Percentiles rank a stretch among this genome's conserved stretches.
Conservation (phyloP, 305 asterid species). For the Stenogyne calaminthoides region DNA sequence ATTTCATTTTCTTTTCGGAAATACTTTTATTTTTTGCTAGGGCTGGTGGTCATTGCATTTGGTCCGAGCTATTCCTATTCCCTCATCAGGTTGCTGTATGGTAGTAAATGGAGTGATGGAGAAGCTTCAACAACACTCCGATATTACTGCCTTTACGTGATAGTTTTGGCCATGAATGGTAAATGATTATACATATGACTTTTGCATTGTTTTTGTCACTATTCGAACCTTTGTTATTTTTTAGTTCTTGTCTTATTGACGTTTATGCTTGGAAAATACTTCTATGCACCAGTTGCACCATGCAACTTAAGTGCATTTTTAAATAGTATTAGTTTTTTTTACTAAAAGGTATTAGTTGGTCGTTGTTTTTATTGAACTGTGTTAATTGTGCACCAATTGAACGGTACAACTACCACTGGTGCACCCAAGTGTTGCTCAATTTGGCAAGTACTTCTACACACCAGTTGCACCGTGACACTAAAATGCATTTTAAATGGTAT, state of each 20-base stretch:
- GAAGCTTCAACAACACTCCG: conserved; percentile 89
- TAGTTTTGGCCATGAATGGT: conserved; percentile 95
- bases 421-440: too few relatives aligned
- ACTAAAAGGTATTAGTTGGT: too few relatives aligned
- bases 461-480: too few relatives aligned
- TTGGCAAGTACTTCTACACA: too few relatives aligned
- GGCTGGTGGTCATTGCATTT: conserved; percentile 80
- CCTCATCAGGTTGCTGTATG: conserved; percentile 79
- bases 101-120: conserved; percentile 97
- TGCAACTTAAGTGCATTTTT: too few relatives aligned
- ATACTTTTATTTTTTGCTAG: conserved; percentile 38
- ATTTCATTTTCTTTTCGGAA: conserved; percentile 20
- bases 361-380: too few relatives aligned
- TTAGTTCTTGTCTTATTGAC: background rate
- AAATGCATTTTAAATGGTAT: too few relatives aligned
- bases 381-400: too few relatives aligned
- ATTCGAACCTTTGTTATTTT: background rate
- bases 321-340: too few relatives aligned
- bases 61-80: conserved; percentile 99
- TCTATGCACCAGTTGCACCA: too few relatives aligned
- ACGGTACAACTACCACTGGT: too few relatives aligned
- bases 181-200: conserved; percentile 22
- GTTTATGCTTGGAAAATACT: background rate
- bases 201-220: conserved; percentile 1
- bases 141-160: conserved; percentile 81